Evolutionary conservation across 768 basidiomycete genomes (phyloP).

Genomic region (Cubamyces sp.): DNA sequence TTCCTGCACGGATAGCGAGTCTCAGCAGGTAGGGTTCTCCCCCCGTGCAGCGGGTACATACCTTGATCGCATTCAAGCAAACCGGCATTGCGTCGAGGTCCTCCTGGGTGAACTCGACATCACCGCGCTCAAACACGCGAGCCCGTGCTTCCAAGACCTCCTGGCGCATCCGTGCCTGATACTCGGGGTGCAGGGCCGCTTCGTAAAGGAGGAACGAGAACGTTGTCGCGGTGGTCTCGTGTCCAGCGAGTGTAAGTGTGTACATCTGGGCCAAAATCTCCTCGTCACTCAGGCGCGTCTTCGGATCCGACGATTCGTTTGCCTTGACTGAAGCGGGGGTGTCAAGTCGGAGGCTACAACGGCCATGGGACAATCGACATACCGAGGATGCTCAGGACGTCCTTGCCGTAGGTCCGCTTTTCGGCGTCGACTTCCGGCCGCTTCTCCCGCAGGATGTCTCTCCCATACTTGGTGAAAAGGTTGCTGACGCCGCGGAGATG

Average conservation of each 20-base stretch:
- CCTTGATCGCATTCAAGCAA: conserved; percentile 22
- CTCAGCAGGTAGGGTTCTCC: not conserved
- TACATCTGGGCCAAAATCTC: conserved; percentile 29
- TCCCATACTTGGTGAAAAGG: conserved; percentile 17
- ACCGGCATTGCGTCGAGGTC: conserved; percentile 15
- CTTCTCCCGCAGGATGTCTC: conserved; percentile 14
- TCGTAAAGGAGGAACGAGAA: conserved; percentile 21
- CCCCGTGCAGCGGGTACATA: not conserved
- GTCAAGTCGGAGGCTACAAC: too few relatives aligned
- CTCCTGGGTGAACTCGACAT: conserved; percentile 21
- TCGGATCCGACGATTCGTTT: conserved; percentile 23
- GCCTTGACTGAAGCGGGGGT: conserved; percentile 18
- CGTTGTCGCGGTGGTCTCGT: conserved; percentile 24
- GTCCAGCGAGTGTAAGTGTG: conserved; percentile 21
- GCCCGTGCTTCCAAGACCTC: conserved; percentile 19
- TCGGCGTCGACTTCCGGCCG: not conserved
- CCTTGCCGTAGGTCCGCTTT: conserved; percentile 20
- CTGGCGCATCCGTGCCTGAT: conserved; percentile 20
- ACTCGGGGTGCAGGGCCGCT: conserved; percentile 18
- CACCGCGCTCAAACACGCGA: not conserved
- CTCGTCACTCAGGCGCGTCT: conserved; percentile 11
- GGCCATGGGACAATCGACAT: not conserved
- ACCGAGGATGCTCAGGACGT: conserved; percentile 30
- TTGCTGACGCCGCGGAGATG: conserved; percentile 12
- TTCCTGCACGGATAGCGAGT: conserved; percentile 14